These are phyloP conservation scores for Dictyostelium purpureum DNA, from an alignment of 78 protist genomes.

Conservation along the genomic window DNA sequence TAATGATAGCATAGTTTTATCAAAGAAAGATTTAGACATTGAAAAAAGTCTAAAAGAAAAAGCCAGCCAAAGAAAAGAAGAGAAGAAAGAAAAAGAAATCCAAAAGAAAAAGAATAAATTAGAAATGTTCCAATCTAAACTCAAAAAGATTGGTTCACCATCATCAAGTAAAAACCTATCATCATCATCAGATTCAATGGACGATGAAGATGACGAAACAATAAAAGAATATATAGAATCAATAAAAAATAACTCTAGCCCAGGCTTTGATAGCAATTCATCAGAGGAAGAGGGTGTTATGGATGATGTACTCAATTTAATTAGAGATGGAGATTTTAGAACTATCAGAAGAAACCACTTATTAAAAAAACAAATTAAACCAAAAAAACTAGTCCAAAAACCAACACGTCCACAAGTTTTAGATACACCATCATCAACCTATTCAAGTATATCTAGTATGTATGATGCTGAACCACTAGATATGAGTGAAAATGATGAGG, in stretches of 20 bases:
- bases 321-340: conserved; percentile 75
- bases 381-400: background rate
- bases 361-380: conserved; percentile 6
- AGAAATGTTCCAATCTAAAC: conserved; percentile 1
- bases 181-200: background rate
- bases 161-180: background rate
- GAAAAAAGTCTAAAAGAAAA: conserved; percentile 28
- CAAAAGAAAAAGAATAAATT: background rate
- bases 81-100: background rate
- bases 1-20: background rate
- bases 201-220: conserved; percentile 51
- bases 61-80: conserved; percentile 28
- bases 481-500: conserved; percentile 12
- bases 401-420: conserved; percentile 23
- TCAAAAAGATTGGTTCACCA: background rate
- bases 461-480: conserved; percentile 72
- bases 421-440: conserved; percentile 28
- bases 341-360: conserved; percentile 34
- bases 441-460: conserved; percentile 20
- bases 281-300: conserved; percentile 70
- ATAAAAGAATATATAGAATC: conserved; percentile 21
- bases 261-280: background rate
- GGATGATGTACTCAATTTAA: conserved; percentile 63
- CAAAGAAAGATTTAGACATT: conserved; percentile 51
- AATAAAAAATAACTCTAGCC: background rate